These are phyloP conservation scores for Hypocrella siamensis DNA, from an alignment of 2,329 filamentous ascomycete genomes.

Conservation along the genomic window DNA sequence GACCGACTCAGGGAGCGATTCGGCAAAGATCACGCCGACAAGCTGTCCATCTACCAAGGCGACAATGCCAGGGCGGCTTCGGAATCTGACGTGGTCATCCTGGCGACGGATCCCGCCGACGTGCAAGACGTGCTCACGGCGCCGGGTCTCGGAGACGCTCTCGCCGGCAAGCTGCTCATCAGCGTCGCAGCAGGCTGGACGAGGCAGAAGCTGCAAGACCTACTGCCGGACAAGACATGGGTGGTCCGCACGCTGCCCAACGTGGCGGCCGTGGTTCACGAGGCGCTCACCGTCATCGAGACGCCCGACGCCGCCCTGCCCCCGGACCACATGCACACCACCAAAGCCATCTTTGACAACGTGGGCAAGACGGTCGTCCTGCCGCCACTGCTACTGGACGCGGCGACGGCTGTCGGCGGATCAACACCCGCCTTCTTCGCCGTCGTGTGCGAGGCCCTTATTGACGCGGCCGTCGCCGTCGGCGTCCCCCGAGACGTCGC, in stretches of 20 bases:
- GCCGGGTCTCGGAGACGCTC: constrained; percentile 18
- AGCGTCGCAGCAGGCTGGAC: constrained; percentile 36
- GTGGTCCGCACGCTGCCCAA: constrained; percentile 19
- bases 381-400: constrained; percentile 35
- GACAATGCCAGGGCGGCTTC: constrained; percentile 18
- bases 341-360: constrained; percentile 33
- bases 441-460: constrained; percentile 39
- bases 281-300: constrained; percentile 18
- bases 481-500: constrained; percentile 40
- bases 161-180: constrained; percentile 30
- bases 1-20: constrained; percentile 9
- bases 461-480: constrained; percentile 44
- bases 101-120: constrained; percentile 30
- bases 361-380: constrained; percentile 38
- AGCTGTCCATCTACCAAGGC: constrained; percentile 13
- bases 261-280: constrained; percentile 15
- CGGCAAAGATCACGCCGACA: constrained; percentile 2
- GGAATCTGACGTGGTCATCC: constrained; percentile 23
- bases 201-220: constrained; percentile 19
- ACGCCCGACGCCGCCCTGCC: constrained; percentile 9
- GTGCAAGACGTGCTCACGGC: constrained; percentile 21
- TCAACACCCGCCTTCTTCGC: constrained; percentile 46
- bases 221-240: constrained; percentile 11
- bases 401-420: constrained; percentile 41
- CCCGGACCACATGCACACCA: constrained; percentile 8